Evolutionary conservation across 176 grass and related monocot genomes (phyloP).

Genomic region (Musa beccarii): DNA sequence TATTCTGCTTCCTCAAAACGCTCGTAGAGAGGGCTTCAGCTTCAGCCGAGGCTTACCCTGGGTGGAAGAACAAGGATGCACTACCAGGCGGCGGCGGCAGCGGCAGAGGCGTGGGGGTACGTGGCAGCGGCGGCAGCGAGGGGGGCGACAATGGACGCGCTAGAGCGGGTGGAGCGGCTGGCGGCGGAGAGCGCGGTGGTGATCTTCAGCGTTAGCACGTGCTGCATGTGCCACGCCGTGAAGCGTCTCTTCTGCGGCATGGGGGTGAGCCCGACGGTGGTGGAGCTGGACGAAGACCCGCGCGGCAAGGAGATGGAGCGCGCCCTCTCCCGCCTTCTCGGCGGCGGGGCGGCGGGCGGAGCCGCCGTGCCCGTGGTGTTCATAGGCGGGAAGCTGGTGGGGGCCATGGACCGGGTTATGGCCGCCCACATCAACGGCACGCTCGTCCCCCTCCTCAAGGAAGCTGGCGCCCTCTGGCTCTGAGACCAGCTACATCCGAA

Average conservation of each 20-base stretch:
- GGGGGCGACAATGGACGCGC: conserved; percentile 37
- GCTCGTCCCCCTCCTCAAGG: conserved; percentile 87
- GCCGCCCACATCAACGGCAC: conserved; percentile 84
- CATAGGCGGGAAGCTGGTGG: conserved; percentile 84
- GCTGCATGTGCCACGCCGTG: conserved; percentile 99
- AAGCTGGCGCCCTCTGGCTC: conserved; percentile 94
- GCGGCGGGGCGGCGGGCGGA: conserved; percentile 17
- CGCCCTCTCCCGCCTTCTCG: conserved; percentile 59
- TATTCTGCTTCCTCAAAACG: background rate
- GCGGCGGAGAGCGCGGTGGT: conserved; percentile 92
- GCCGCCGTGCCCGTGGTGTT: conserved; percentile 65
- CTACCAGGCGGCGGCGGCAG: conserved; percentile 66
- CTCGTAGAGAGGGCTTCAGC: background rate
- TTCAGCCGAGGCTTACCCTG: background rate
- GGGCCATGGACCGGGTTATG: conserved; percentile 89
- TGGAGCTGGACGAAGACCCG: conserved; percentile 89
- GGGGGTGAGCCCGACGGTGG: conserved; percentile 83
- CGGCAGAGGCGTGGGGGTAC: conserved; percentile 44
- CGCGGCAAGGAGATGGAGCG: conserved; percentile 65
- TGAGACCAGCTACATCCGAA: conserved; percentile 12
- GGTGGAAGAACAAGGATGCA: conserved; percentile 42
- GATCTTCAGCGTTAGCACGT: conserved; percentile 95
- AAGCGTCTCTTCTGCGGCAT: conserved; percentile 98
- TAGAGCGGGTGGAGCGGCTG: conserved; percentile 62
- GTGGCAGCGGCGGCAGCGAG: conserved; percentile 20